phyloP scores from a whole-genome alignment of 2,329 filamentous ascomycete species.

The Fusarium proliferatum region DNA sequence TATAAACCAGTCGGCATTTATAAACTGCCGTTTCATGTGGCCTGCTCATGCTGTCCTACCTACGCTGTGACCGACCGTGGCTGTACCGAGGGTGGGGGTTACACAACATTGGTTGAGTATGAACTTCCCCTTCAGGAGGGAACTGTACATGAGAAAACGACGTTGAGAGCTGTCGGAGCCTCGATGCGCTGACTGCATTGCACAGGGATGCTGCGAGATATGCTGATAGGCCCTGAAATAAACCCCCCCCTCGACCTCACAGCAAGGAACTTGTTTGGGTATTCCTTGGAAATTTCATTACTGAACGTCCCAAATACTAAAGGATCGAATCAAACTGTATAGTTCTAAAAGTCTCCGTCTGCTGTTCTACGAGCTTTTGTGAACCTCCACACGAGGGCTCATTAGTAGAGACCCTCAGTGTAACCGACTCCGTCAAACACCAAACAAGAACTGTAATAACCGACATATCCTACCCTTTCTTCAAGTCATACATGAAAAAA shows the following conservation, averaged over 20 bases:
- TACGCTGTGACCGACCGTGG: conserved; percentile 30
- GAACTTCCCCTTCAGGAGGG: conserved; percentile 1
- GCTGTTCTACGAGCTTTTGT: neutral
- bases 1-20: neutral
- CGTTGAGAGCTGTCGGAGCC: neutral
- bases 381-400: neutral
- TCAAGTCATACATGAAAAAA: conserved; percentile 25
- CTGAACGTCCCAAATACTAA: neutral
- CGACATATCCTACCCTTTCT: conserved; percentile 11
- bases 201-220: neutral
- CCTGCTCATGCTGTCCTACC: conserved; percentile 26
- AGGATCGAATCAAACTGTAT: neutral
- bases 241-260: neutral
- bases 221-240: neutral
- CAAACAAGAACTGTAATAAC: conserved; percentile 12
- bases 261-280: neutral
- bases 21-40: conserved; percentile 15
- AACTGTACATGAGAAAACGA: neutral
- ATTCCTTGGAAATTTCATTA: neutral
- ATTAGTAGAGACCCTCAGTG: neutral
- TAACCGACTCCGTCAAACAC: conserved; percentile 17
- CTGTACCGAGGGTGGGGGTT: conserved; percentile 33
- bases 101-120: conserved; percentile 12
- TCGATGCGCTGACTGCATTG: neutral
- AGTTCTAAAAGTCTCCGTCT: neutral